A percentile compares a stretch with the other conserved stretches of the same genome.
These are phyloP conservation scores for Russula sp. DNA, from an alignment of 768 basidiomycete species.

Conservation along the genomic window DNA sequence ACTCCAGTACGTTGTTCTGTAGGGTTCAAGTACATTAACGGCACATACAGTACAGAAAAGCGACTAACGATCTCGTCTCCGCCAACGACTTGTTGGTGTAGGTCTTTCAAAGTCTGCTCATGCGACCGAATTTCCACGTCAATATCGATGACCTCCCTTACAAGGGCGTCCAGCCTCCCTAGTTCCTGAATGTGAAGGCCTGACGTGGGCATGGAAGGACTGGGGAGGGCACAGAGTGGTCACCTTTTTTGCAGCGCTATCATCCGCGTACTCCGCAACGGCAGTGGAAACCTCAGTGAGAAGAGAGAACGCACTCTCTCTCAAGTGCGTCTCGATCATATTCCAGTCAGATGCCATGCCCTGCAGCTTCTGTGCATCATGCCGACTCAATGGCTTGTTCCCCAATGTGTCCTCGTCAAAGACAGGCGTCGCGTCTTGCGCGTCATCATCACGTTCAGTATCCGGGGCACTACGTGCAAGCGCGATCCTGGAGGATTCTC, in stretches of 20 bases:
- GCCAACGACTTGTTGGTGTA: constrained; percentile 49
- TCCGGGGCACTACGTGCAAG: constrained; percentile 22
- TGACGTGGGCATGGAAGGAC: not conserved
- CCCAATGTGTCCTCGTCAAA: constrained; percentile 57
- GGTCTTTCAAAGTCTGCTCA: constrained; percentile 41
- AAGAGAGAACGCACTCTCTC: constrained; percentile 36
- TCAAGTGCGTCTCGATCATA: constrained; percentile 42
- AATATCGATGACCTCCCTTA: constrained; percentile 64
- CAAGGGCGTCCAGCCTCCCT: constrained; percentile 52
- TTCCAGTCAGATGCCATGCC: constrained; percentile 61
- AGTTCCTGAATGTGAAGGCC: constrained; percentile 37
- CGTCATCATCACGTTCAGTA: constrained; percentile 27
- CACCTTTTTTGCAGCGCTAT: constrained; percentile 46
- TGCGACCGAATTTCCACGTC: constrained; percentile 54
- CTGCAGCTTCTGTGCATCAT: constrained; percentile 44
- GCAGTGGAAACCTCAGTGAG: constrained; percentile 47
- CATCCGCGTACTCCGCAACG: constrained; percentile 56
- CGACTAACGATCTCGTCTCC: constrained; percentile 50
- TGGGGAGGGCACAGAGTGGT: constrained; percentile 13
- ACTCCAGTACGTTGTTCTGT: constrained; percentile 45
- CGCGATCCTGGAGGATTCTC: not conserved
- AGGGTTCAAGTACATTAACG: not conserved
- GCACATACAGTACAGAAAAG: not conserved
- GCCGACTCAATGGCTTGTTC: constrained; percentile 57
- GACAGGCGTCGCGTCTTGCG: constrained; percentile 24